A percentile compares a stretch with the other conserved stretches of the same genome.
Conservation (phyloP, 2,329 filamentous ascomycete species). For the Teratosphaeria viscida region DNA sequence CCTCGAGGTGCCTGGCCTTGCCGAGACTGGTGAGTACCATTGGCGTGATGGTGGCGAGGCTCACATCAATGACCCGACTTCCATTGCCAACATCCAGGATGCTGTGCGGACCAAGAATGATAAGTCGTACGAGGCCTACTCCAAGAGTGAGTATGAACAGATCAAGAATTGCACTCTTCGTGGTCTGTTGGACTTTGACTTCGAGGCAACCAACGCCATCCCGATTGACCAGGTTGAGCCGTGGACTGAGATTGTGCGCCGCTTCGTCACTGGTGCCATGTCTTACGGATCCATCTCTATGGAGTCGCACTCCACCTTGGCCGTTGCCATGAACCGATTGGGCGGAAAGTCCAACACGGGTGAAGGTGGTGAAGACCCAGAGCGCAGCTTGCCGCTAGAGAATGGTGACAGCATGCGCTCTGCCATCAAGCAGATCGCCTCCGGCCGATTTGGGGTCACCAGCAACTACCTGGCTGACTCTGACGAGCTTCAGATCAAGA, state of each 20-base stretch:
- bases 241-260: slow-evolving; percentile 94
- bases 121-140: slow-evolving; percentile 97
- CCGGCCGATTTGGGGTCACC: slow-evolving; percentile 90
- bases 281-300: slow-evolving; percentile 98
- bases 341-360: slow-evolving; percentile 97
- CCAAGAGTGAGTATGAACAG: slow-evolving; percentile 82
- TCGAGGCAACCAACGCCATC: slow-evolving; percentile 72
- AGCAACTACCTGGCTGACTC: slow-evolving; percentile 90
- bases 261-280: slow-evolving; percentile 96
- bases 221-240: slow-evolving; percentile 95
- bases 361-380: slow-evolving; percentile 91
- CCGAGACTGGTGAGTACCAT: slow-evolving; percentile 93
- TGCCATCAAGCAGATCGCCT: slow-evolving; percentile 95
- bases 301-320: slow-evolving; percentile 93
- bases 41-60: slow-evolving; percentile 95
- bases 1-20: slow-evolving; percentile 64
- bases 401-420: slow-evolving; percentile 96
- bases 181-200: slow-evolving; percentile 91
- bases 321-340: slow-evolving; percentile 91
- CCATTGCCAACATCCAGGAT: slow-evolving; percentile 94
- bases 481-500: slow-evolving; percentile 97
- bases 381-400: slow-evolving; percentile 73
- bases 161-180: slow-evolving; percentile 94
- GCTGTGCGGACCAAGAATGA: slow-evolving; percentile 95
- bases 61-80: slow-evolving; percentile 88